Evolutionary conservation across 805 yeast genomes (phyloP).

Genomic region (Candida chauliodis): DNA sequence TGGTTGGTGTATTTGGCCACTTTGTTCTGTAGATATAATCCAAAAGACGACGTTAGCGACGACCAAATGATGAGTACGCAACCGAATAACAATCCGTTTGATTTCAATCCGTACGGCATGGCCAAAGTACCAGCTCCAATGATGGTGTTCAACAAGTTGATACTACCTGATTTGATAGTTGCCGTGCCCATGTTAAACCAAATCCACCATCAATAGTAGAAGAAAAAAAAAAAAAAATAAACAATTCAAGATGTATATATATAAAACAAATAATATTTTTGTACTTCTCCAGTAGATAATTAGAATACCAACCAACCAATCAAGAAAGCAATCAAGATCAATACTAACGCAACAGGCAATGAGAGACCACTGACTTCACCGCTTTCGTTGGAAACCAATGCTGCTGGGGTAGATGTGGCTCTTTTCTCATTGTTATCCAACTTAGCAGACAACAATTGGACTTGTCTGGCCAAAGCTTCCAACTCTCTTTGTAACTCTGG

Average conservation of each 20-base stretch:
- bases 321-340: constrained; percentile 49
- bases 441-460: constrained; percentile 41
- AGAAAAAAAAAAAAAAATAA: too few species aligned
- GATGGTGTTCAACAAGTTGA: constrained; percentile 54
- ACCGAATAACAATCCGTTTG: constrained; percentile 47
- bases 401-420: constrained; percentile 1
- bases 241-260: background rate
- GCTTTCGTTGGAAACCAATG: constrained; percentile 6
- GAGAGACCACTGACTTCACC: constrained; percentile 46
- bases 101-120: constrained; percentile 63
- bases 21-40: constrained; percentile 60
- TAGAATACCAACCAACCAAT: constrained; percentile 73
- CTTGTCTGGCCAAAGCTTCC: constrained; percentile 27
- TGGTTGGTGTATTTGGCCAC: constrained; percentile 47
- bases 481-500: constrained; percentile 37
- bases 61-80: constrained; percentile 36
- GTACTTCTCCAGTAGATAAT: too few species aligned
- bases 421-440: constrained; percentile 37
- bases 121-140: constrained; percentile 69
- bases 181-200: constrained; percentile 27
- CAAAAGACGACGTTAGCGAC: constrained; percentile 50
- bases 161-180: constrained; percentile 45
- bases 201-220: too few species aligned
- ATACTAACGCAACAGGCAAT: constrained; percentile 48
- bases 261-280: background rate